Conservation (phyloP, 306 rosid species). For the Dalbergia oliveri region DNA sequence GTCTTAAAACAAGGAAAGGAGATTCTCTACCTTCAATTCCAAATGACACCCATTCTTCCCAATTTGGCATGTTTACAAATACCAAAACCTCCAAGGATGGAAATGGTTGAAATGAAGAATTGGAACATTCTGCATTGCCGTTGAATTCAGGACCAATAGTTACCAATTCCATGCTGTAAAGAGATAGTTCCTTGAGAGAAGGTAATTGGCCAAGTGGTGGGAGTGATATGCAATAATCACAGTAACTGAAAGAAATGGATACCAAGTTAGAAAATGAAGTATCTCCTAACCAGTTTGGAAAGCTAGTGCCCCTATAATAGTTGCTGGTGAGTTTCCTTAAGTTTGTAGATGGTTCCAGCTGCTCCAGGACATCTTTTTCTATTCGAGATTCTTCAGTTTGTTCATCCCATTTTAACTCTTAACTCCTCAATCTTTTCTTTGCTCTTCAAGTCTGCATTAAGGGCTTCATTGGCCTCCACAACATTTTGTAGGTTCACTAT, state of each 20-base stretch:
- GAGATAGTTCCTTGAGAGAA: background rate
- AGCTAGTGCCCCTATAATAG: background rate
- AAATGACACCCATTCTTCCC: slow-evolving; percentile 22
- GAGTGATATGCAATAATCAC: background rate
- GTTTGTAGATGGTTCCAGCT: slow-evolving; percentile 19
- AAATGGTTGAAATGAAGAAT: slow-evolving; percentile 29
- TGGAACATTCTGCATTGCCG: background rate
- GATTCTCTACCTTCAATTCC: background rate
- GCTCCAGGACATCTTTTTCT: background rate
- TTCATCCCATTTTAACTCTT: background rate
- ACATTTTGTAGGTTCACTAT: background rate
- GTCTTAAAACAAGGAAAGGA: background rate
- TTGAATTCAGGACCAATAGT: slow-evolving; percentile 3
- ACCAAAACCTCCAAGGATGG: background rate
- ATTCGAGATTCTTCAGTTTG: background rate
- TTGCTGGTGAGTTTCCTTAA: background rate
- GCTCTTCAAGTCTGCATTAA: background rate
- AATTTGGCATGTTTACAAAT: background rate
- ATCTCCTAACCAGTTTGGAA: slow-evolving; percentile 34
- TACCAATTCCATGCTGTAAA: background rate
- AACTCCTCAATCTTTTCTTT: background rate
- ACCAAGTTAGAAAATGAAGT: slow-evolving; percentile 34
- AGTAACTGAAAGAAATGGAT: background rate
- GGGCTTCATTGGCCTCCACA: background rate
- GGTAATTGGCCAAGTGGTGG: slow-evolving; percentile 34